Evolutionary conservation across 805 yeast genomes (phyloP), one percentile per base, ranked within the genome.

Genomic region (Candida dajiaensis): DNA sequence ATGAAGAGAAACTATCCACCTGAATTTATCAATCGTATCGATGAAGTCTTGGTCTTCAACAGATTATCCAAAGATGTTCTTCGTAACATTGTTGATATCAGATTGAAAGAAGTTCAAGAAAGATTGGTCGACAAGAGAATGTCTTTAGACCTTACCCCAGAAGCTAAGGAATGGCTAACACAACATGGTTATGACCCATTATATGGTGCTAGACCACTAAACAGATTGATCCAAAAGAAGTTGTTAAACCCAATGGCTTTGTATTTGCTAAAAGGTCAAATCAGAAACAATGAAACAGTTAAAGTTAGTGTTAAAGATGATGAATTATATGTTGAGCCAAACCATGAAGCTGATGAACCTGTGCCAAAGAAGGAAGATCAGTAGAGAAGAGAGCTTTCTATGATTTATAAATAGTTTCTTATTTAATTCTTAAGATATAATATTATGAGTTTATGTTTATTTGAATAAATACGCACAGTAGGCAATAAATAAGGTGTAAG

Each of bases 171-270:
- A 13, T 83, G 94, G 84, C 71, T 94, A 35, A 81, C 92, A 4
- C 81, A 83, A 25, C 73, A 85, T 53, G 99, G 99, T 3, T 94
- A 92, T 63, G 97, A 92, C 61, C 86, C 88, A 28, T 66, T 83
- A 38, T 94, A 92, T 61, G 99, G 99, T 56, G 99, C 99, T 0
- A 79, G 99, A 62, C 99, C 99, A 11, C 74, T 94, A 64, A 92
- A 94, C 71, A 78, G 99, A 58, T 75, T 89, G 44, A 81, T 92
- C 50, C 96, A 89, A 64, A 87, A 84, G 70, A 69, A 76, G 51
- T 63, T 94, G n/a, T 72, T 94, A 65, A 90, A 90, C 62, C 96
- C 97, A 21, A 75, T 94, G 78, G 95, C 98, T 3, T 73, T 78
- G 58, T 69, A 76, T 56, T 62, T 94, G 72, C 78, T 94, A 51